Base-by-base conservation (phyloP, 176 grass and related monocot genomes). In the Carex parvula region DNA sequence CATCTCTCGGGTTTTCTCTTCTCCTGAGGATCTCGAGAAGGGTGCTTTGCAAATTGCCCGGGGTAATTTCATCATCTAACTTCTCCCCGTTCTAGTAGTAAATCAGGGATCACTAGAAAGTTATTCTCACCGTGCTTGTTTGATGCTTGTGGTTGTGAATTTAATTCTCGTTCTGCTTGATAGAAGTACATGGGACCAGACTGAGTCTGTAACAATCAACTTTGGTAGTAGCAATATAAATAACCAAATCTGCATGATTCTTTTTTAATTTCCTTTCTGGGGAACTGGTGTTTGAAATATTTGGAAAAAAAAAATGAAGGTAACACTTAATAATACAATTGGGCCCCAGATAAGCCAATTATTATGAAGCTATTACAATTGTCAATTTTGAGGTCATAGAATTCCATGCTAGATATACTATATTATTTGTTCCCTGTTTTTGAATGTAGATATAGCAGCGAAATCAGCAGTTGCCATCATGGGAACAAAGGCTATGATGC, bases 391-490 rank as follows among this genome's bases (percentile, higher is more conserved):
- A 14, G 10, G 68, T 71, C 3, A 15, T 52, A 53, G 0, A 26
- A 52, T 53, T 20, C 39, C 70, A 53, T 53, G 70, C 10, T 33
- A 70, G 17, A 74, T 74, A 74, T 53, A 26, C 42, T 24, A 75
- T 46, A n/a, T 12, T 75, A 1, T 7, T 82, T 50, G 46, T 50
- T 3, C 60, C 61, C 9, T 50, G 46, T 81, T 42, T 64, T 39
- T 79, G 17, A 2, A 75, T 95, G 82, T 89, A 98, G 92, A 81
- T 71, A 84, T 98, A 64, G 81, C 92, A 30, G 91, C 91, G 84
- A 98, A 98, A 82, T 91, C 95, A 13, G 79, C 87, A 65, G 70
- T 83, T 55, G 91, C 95, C 18, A 84, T 98, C 87, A 98, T 93
- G 89, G 92, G 91, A 64, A 95, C 92, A 48, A 95, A 98, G 86